Percentiles rank a stretch among this genome's conserved stretches.
These are phyloP conservation scores for Tylopilus vinaceipallidus DNA, from an alignment of 768 basidiomycete genomes.

Conservation along the genomic window DNA sequence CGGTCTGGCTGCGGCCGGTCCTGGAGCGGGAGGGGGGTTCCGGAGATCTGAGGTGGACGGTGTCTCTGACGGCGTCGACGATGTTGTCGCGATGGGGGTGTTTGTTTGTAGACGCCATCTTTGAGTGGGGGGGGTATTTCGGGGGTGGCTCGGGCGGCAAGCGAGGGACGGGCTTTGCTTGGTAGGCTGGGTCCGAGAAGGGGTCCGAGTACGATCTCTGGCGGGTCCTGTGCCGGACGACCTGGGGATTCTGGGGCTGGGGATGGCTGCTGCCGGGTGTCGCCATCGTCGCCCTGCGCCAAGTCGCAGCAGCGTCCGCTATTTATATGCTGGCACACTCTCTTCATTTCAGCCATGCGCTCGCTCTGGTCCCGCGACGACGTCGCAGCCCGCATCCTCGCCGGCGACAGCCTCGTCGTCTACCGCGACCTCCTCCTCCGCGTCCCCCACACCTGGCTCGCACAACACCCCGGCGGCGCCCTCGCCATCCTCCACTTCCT, in stretches of 20 bases:
- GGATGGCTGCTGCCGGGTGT: constrained; percentile 10
- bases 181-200: constrained; percentile 42
- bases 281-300: no score
- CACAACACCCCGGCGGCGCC: constrained; percentile 83
- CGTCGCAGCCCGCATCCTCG: constrained; percentile 68
- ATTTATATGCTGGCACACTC: no score
- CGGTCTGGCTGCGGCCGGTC: constrained; percentile 58
- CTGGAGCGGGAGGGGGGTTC: constrained; percentile 45
- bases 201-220: constrained; percentile 52
- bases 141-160: constrained; percentile 37
- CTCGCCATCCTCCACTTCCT: constrained; percentile 93
- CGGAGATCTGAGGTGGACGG: constrained; percentile 52
- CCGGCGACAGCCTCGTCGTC: constrained; percentile 74
- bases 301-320: no score
- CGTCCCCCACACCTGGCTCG: constrained; percentile 75
- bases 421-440: constrained; percentile 62
- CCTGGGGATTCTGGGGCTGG: constrained; percentile 21
- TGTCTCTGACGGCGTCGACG: constrained; percentile 66
- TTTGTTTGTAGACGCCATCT: constrained; percentile 29
- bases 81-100: constrained; percentile 42
- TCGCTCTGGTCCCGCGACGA: constrained; percentile 47
- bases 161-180: constrained; percentile 38
- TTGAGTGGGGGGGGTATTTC: constrained; percentile 27
- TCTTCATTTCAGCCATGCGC: no score
- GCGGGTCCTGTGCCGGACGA: constrained; percentile 34